Evolutionary conservation across 1,284 basidiomycete species (phyloP).

Genomic region (Abortiporus biennis): DNA sequence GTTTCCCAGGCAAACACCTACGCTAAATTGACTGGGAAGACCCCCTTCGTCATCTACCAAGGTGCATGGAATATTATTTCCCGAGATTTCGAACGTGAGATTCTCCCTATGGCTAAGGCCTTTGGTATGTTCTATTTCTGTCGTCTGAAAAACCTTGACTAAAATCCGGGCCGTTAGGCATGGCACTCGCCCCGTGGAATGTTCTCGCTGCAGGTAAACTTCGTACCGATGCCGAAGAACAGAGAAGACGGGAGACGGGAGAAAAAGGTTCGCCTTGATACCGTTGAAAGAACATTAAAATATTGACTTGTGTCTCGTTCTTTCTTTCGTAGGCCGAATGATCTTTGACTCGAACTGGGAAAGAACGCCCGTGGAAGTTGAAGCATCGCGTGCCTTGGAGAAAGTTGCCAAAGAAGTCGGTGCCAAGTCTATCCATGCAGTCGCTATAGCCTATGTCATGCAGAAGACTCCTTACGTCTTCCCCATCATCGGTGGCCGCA

Average conservation of each 20-base stretch:
- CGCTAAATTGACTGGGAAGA: slow-evolving; percentile 30
- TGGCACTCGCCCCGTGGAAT: slow-evolving; percentile 42
- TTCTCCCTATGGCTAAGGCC: slow-evolving; percentile 38
- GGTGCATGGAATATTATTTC: slow-evolving; percentile 38
- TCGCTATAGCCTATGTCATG: slow-evolving; percentile 41
- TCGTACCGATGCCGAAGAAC: slow-evolving; percentile 37
- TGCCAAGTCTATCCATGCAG: slow-evolving; percentile 22
- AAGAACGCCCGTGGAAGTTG: slow-evolving; percentile 33
- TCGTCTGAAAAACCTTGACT: neutral
- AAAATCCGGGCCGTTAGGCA: slow-evolving; percentile 18
- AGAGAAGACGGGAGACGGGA: slow-evolving; percentile 11
- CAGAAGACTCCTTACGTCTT: slow-evolving; percentile 38
- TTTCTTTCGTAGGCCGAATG: slow-evolving; percentile 18
- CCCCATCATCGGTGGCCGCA: slow-evolving; percentile 37
- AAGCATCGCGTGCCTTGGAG: slow-evolving; percentile 36
- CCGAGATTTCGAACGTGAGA: slow-evolving; percentile 42
- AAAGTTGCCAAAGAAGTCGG: slow-evolving; percentile 41
- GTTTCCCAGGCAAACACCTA: slow-evolving; percentile 11
- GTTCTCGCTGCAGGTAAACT: slow-evolving; percentile 40
- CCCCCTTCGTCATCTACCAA: slow-evolving; percentile 43
- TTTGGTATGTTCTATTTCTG: slow-evolving; percentile 26
- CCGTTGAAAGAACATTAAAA: neutral
- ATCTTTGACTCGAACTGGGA: slow-evolving; percentile 28
- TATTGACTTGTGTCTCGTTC: neutral
- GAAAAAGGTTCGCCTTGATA: slow-evolving; percentile 4